Percentiles rank a stretch among this genome's conserved stretches.
phyloP scores from a whole-genome alignment of 2,329 filamentous ascomycete species.

The Pseudogymnoascus sp. region DNA sequence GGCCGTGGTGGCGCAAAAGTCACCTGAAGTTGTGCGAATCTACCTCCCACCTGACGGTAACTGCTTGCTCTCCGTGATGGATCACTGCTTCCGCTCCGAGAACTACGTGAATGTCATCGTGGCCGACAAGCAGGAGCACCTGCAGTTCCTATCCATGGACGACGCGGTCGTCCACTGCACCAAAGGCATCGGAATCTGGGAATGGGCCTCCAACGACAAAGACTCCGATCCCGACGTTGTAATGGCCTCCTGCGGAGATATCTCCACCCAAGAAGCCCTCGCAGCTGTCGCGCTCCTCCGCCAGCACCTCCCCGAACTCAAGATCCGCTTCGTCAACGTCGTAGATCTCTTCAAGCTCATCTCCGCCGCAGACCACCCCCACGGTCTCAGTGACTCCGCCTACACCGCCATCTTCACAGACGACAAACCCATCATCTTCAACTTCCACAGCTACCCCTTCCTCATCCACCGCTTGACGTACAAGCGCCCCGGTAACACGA shows the following conservation, averaged over 20 bases:
- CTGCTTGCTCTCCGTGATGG: slow-evolving; percentile 66
- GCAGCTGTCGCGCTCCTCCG: slow-evolving; percentile 68
- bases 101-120: slow-evolving; percentile 81
- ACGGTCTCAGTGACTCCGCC: slow-evolving; percentile 60
- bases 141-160: slow-evolving; percentile 69
- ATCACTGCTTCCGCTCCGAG: slow-evolving; percentile 64
- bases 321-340: slow-evolving; percentile 72
- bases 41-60: slow-evolving; percentile 77
- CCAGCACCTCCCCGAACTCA: slow-evolving; percentile 63
- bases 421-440: slow-evolving; percentile 69
- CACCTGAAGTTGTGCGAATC: slow-evolving; percentile 70
- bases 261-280: slow-evolving; percentile 65
- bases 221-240: slow-evolving; percentile 64
- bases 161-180: slow-evolving; percentile 68
- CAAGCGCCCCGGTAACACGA: slow-evolving; percentile 60
- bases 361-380: slow-evolving; percentile 60
- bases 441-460: slow-evolving; percentile 81
- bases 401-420: slow-evolving; percentile 65
- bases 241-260: slow-evolving; percentile 70
- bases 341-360: slow-evolving; percentile 78
- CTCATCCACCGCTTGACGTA: slow-evolving; percentile 71
- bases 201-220: slow-evolving; percentile 65
- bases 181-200: slow-evolving; percentile 73
- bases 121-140: slow-evolving; percentile 71
- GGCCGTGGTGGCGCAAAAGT: slow-evolving; percentile 73